Evolutionary conservation across 1,284 basidiomycete species (phyloP).

Genomic region (Cystobasidium slooffiae): DNA sequence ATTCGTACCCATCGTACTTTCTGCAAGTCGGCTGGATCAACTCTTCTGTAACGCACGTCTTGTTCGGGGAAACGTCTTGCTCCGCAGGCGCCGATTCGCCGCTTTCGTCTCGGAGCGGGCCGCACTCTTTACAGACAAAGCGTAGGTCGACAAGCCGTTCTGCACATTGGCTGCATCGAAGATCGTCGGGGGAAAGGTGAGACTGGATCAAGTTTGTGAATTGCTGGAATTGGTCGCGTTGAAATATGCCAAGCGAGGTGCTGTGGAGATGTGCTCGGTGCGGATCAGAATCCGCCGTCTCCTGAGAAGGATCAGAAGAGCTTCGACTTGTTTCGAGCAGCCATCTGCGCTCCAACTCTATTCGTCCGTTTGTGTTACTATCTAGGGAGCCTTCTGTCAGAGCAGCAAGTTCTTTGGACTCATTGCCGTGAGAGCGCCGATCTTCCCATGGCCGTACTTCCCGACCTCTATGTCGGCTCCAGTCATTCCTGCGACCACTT

Average conservation of each 20-base stretch:
- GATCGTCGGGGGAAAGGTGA: background rate
- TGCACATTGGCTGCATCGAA: background rate
- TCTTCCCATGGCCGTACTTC: no score
- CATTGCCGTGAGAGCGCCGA: background rate
- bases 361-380: background rate
- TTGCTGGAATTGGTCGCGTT: background rate
- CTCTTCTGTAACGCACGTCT: background rate
- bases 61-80: background rate
- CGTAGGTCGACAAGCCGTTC: background rate
- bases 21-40: background rate
- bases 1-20: background rate
- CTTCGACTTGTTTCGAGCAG: background rate
- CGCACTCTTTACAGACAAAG: constrained; percentile 12
- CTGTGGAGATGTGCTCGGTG: background rate
- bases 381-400: constrained; percentile 4
- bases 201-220: background rate
- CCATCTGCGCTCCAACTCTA: constrained; percentile 1
- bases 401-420: background rate
- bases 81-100: background rate
- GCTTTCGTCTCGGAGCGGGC: background rate
- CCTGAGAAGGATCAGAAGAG: background rate
- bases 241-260: background rate
- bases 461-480: no score
- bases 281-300: background rate
- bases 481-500: no score